A percentile compares a stretch with the other conserved stretches of the same genome.
Evolutionary conservation across 2,329 filamentous ascomycete species (phyloP).

Genomic region (Claviceps cyperi): DNA sequence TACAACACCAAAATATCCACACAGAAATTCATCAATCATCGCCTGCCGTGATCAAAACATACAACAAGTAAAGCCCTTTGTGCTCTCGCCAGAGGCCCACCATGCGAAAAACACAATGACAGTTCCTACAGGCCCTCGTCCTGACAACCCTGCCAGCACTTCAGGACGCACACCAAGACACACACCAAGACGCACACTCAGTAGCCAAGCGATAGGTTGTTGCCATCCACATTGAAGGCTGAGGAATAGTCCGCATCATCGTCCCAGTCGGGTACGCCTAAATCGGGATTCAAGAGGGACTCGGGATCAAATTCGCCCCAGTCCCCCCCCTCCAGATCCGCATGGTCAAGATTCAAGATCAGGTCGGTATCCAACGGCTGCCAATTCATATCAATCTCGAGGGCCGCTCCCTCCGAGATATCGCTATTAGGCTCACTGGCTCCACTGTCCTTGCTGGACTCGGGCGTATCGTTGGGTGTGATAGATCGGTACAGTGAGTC

Average conservation of each 20-base stretch:
- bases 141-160: too few species aligned
- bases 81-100: too few species aligned
- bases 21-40: neutral
- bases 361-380: slow-evolving; percentile 32
- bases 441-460: slow-evolving; percentile 46
- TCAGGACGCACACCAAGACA: neutral
- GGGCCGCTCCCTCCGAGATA: slow-evolving; percentile 37
- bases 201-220: slow-evolving; percentile 18
- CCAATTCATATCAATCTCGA: slow-evolving; percentile 41
- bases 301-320: slow-evolving; percentile 16
- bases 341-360: slow-evolving; percentile 27
- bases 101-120: too few species aligned
- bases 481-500: slow-evolving; percentile 38
- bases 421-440: slow-evolving; percentile 48
- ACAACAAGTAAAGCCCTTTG: neutral
- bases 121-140: too few species aligned
- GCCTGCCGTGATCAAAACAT: neutral
- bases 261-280: slow-evolving; percentile 28
- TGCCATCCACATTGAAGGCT: slow-evolving; percentile 36
- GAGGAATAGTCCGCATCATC: slow-evolving; percentile 37
- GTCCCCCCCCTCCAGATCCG: slow-evolving; percentile 11
- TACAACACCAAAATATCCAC: neutral
- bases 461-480: slow-evolving; percentile 49
- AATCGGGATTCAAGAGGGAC: slow-evolving; percentile 13
- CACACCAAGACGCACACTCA: neutral